These are phyloP conservation scores for Xylaria sp. DNA, from an alignment of 495 filamentous ascomycete genomes.

Conservation along the genomic window DNA sequence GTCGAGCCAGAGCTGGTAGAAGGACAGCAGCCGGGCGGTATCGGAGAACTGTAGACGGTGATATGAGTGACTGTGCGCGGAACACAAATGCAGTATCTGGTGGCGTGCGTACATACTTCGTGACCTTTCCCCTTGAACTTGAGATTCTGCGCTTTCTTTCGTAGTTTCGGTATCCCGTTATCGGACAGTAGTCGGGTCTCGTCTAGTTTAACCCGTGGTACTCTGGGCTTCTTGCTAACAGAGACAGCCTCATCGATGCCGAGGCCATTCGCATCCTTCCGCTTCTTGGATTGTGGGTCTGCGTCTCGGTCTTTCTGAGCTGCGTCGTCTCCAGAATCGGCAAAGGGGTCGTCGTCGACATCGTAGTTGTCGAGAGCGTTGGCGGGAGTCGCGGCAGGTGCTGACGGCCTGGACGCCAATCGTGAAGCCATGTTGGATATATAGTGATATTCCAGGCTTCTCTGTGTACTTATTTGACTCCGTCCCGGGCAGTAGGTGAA, in stretches of 20 bases:
- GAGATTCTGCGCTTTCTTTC: constrained; percentile 71
- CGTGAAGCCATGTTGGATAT: constrained; percentile 29
- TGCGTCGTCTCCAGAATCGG: constrained; percentile 42
- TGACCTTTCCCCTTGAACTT: constrained; percentile 93
- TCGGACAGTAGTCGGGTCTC: constrained; percentile 78
- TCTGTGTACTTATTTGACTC: not conserved
- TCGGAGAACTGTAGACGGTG: constrained; percentile 74
- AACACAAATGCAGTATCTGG: not conserved
- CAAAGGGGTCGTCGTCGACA: constrained; percentile 49
- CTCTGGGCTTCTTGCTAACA: constrained; percentile 72
- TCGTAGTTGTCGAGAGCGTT: constrained; percentile 79
- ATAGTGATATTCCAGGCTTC: not conserved
- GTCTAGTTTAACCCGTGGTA: constrained; percentile 83
- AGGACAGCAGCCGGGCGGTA: constrained; percentile 77
- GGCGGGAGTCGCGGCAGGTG: constrained; percentile 21
- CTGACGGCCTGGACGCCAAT: constrained; percentile 23
- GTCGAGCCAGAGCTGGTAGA: constrained; percentile 97
- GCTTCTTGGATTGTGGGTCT: constrained; percentile 38
- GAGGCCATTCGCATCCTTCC: constrained; percentile 53
- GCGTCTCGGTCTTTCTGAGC: constrained; percentile 26
- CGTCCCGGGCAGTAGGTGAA: not conserved
- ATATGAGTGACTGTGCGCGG: constrained; percentile 2
- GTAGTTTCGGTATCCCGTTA: constrained; percentile 82
- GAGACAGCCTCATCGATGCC: constrained; percentile 90
- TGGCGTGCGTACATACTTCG: constrained; percentile 65